These are phyloP conservation scores for Leccinum holopus DNA, from an alignment of 1,284 basidiomycete genomes.

Conservation along the genomic window DNA sequence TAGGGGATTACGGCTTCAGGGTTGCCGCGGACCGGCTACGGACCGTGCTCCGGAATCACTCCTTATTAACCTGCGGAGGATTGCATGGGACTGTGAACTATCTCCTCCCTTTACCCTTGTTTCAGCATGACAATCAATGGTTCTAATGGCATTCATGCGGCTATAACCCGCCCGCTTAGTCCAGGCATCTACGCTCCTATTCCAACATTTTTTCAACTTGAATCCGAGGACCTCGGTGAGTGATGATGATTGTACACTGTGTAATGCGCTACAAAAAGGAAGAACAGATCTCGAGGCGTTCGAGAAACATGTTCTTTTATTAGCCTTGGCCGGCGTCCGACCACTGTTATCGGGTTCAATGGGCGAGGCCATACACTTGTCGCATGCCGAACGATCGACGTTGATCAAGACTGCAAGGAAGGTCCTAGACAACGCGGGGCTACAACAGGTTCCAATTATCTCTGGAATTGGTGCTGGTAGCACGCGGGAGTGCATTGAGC, in stretches of 20 bases:
- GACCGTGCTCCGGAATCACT: constrained; percentile 10
- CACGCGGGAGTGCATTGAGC: constrained; percentile 76
- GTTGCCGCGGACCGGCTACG: constrained; percentile 15
- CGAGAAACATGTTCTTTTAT: constrained; percentile 67
- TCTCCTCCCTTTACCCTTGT: constrained; percentile 1
- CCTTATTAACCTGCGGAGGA: constrained; percentile 16
- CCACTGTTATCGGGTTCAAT: constrained; percentile 83
- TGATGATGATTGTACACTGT: neutral
- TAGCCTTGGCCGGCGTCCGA: constrained; percentile 71
- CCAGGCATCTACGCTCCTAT: constrained; percentile 84
- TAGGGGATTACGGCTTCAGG: neutral
- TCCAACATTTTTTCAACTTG: constrained; percentile 78
- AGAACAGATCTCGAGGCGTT: constrained; percentile 70
- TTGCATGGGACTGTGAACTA: neutral
- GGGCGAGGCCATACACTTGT: constrained; percentile 82
- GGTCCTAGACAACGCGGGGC: constrained; percentile 67
- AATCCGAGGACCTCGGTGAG: constrained; percentile 80
- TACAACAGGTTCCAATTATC: constrained; percentile 66
- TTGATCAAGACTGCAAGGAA: constrained; percentile 73
- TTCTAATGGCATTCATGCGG: constrained; percentile 24
- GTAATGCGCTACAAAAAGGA: constrained; percentile 3
- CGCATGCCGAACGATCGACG: constrained; percentile 65
- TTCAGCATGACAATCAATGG: constrained; percentile 34
- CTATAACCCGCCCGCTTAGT: constrained; percentile 52
- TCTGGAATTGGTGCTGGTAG: constrained; percentile 82